phyloP scores from a whole-genome alignment of 768 basidiomycete species.

The Lactifluus piperatus region DNA sequence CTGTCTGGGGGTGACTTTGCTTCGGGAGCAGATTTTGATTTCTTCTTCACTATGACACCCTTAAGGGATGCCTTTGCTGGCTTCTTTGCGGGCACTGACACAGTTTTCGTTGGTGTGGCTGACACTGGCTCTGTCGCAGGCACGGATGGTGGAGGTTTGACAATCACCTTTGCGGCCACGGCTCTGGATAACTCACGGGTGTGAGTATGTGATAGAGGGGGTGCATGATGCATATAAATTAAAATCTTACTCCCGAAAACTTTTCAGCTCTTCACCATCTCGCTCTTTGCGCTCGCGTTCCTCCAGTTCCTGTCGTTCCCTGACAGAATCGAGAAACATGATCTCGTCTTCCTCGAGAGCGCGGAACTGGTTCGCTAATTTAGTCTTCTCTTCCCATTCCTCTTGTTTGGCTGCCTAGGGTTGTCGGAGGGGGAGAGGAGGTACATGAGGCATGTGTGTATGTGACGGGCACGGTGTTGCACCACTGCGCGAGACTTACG shows the following conservation, averaged over 20 bases:
- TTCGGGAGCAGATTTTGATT: constrained; percentile 34
- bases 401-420: constrained; percentile 79
- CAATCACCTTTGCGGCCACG: constrained; percentile 60
- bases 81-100: constrained; percentile 39
- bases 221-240: neutral
- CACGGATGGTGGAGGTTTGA: constrained; percentile 30
- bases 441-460: neutral
- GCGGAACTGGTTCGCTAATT: constrained; percentile 82
- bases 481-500: constrained; percentile 34
- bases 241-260: constrained; percentile 62
- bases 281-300: constrained; percentile 64
- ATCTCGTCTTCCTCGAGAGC: constrained; percentile 87
- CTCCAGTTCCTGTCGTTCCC: constrained; percentile 67
- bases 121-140: constrained; percentile 20
- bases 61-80: constrained; percentile 61
- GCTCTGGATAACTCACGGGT: constrained; percentile 32
- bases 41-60: constrained; percentile 77
- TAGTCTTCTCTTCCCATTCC: constrained; percentile 88
- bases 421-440: neutral
- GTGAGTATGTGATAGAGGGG: neutral
- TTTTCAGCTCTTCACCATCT: constrained; percentile 72
- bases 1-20: constrained; percentile 16
- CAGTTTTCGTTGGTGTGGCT: constrained; percentile 22
- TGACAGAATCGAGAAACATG: constrained; percentile 76
- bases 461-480: constrained; percentile 20